Conservation (phyloP, 768 basidiomycete genomes). For the Lentinula boryana region DNA sequence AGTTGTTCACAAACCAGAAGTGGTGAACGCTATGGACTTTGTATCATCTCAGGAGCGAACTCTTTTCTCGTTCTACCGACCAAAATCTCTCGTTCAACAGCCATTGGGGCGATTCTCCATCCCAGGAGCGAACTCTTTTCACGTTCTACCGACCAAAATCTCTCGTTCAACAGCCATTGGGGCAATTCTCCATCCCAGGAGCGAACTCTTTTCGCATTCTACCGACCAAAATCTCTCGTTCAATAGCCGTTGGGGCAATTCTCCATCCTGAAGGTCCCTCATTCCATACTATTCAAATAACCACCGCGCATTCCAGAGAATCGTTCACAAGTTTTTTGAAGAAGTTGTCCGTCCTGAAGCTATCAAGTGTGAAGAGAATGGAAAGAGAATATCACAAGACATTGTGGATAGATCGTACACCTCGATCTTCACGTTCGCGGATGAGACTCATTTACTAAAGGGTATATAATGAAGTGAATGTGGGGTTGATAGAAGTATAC, state of each 20-base stretch:
- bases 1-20: not conserved
- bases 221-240: conserved; percentile 77
- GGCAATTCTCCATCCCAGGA: conserved; percentile 75
- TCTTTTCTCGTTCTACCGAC: conserved; percentile 80
- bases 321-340: conserved; percentile 70
- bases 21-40: conserved; percentile 76
- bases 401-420: conserved; percentile 85
- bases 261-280: conserved; percentile 64
- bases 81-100: conserved; percentile 76
- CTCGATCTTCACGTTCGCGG: too few relatives aligned
- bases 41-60: conserved; percentile 77
- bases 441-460: too few relatives aligned
- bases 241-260: conserved; percentile 74
- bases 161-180: conserved; percentile 79
- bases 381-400: conserved; percentile 79
- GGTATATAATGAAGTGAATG: too few relatives aligned
- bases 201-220: conserved; percentile 76
- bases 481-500: too few relatives aligned
- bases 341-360: conserved; percentile 75
- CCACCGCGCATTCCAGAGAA: conserved; percentile 71
- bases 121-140: conserved; percentile 73
- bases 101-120: conserved; percentile 82
- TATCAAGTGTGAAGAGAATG: conserved; percentile 72
- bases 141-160: conserved; percentile 77
- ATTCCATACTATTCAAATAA: conserved; percentile 75